Percentiles rank a stretch among this genome's conserved stretches.
Conservation (phyloP, 805 yeast species). For the Lipomyces anomalus region DNA sequence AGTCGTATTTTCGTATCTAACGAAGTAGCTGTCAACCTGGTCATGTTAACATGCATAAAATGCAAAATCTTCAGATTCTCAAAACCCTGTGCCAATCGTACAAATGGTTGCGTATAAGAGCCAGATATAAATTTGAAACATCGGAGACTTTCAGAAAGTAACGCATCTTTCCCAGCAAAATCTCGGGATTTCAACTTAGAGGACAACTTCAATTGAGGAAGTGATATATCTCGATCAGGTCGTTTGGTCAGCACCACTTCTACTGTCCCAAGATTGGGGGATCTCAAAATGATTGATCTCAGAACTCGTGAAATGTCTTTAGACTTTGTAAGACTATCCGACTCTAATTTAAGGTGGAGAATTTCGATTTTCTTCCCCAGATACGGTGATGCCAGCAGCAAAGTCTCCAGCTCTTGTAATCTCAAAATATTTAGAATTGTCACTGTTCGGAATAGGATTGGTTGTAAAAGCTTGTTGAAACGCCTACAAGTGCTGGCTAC, state of each 20-base stretch:
- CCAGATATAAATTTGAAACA: conserved; percentile 10
- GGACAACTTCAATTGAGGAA: too few species aligned
- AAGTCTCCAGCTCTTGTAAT: neutral
- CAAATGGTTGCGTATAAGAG: conserved; percentile 11
- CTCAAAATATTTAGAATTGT: neutral
- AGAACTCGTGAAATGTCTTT: conserved; percentile 1
- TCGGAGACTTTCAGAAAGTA: conserved; percentile 5
- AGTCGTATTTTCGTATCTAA: conserved; percentile 4
- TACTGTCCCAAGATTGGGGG: conserved; percentile 9
- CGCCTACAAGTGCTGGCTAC: conserved; percentile 6
- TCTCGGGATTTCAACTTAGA: neutral
- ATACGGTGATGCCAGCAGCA: neutral
- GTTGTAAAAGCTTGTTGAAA: conserved; percentile 3
- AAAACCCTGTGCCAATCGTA: conserved; percentile 14
- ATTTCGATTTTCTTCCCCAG: conserved; percentile 6
- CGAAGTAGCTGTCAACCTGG: conserved; percentile 4
- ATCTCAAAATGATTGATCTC: neutral
- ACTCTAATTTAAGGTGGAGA: conserved; percentile 4
- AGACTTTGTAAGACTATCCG: conserved; percentile 1
- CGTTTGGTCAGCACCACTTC: conserved; percentile 5
- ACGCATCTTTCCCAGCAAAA: neutral
- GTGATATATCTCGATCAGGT: conserved; percentile 8
- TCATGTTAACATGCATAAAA: conserved; percentile 11
- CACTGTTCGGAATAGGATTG: neutral
- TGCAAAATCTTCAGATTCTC: conserved; percentile 5